A percentile compares a stretch with the other conserved stretches of the same genome.
These are phyloP conservation scores for Candida odintsovae DNA, from an alignment of 805 yeast genomes.

Conservation along the genomic window DNA sequence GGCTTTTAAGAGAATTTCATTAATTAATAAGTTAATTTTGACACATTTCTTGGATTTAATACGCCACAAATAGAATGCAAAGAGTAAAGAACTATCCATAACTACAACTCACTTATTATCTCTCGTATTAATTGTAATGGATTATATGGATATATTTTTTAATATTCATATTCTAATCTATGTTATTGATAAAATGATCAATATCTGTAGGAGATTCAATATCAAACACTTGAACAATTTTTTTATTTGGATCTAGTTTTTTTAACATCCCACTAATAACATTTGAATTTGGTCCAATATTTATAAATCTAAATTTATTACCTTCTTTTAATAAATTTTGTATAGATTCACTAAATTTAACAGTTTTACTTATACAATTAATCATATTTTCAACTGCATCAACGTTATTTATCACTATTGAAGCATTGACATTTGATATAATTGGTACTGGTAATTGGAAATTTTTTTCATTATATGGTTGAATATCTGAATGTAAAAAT, in stretches of 20 bases:
- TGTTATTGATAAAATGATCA: background rate
- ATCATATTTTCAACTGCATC: constrained; percentile 29
- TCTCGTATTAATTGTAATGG: no score
- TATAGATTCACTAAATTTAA: constrained; percentile 35
- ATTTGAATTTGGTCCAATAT: constrained; percentile 21
- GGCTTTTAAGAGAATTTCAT: no score
- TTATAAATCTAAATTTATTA: constrained; percentile 8
- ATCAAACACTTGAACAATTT: constrained; percentile 4
- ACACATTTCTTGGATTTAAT: no score
- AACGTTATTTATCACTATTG: constrained; percentile 17
- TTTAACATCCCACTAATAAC: constrained; percentile 16
- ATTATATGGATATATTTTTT: no score
- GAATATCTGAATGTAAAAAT: constrained; percentile 4
- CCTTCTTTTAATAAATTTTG: constrained; percentile 11
- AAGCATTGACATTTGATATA: constrained; percentile 33
- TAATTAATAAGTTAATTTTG: no score
- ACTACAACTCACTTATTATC: no score
- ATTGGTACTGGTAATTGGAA: constrained; percentile 28
- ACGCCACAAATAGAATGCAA: no score
- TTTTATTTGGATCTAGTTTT: constrained; percentile 7
- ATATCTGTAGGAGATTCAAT: background rate
- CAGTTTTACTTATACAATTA: constrained; percentile 38
- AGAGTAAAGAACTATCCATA: no score
- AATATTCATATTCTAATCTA: background rate
- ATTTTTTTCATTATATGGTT: constrained; percentile 6